Evolutionary conservation across 495 filamentous ascomycete species (phyloP).

Genomic region (Penicillium psychrofluorescens): DNA sequence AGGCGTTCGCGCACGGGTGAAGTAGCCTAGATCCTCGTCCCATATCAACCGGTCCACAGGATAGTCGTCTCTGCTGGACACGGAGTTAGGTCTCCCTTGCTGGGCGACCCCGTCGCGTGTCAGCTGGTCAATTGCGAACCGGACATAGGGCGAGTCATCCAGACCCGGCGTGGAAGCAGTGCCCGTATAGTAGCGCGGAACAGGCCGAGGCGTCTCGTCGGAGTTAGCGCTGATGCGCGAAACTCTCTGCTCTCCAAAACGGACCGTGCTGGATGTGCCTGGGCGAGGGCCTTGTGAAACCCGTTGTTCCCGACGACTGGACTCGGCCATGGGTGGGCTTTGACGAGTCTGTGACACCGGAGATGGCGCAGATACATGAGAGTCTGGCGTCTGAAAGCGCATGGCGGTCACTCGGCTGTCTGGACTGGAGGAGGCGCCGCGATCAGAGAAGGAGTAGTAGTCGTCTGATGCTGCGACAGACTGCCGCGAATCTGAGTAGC

Average conservation of each 20-base stretch:
- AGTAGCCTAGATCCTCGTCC: slow-evolving; percentile 44
- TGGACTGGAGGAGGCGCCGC: slow-evolving; percentile 29
- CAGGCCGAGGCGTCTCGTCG: slow-evolving; percentile 16
- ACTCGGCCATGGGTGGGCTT: slow-evolving; percentile 10
- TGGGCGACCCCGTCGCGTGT: slow-evolving; percentile 55
- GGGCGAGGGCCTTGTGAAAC: slow-evolving; percentile 17
- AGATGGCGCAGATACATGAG: slow-evolving; percentile 28
- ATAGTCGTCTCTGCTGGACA: slow-evolving; percentile 34
- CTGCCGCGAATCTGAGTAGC: slow-evolving; percentile 47
- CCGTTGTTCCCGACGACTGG: slow-evolving; percentile 14
- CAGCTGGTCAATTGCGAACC: slow-evolving; percentile 66
- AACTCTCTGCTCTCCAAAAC: slow-evolving; percentile 28
- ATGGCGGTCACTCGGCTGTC: slow-evolving; percentile 42
- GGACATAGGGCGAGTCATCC: slow-evolving; percentile 64
- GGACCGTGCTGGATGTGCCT: slow-evolving; percentile 22
- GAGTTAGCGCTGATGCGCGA: slow-evolving; percentile 19
- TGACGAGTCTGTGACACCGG: slow-evolving; percentile 21
- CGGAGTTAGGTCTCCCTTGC: slow-evolving; percentile 25
- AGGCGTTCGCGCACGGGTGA: slow-evolving; percentile 25
- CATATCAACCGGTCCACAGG: slow-evolving; percentile 44
- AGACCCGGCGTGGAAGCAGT: slow-evolving; percentile 52
- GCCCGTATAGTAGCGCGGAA: slow-evolving; percentile 28
- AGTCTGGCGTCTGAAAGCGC: slow-evolving; percentile 45
- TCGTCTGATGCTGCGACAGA: slow-evolving; percentile 61
- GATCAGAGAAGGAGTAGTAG: slow-evolving; percentile 57